A percentile compares a stretch with the other conserved stretches of the same genome.
These are phyloP conservation scores for Plasmopara viticola DNA, from an alignment of 352 stramenopile genomes.

Conservation along the genomic window DNA sequence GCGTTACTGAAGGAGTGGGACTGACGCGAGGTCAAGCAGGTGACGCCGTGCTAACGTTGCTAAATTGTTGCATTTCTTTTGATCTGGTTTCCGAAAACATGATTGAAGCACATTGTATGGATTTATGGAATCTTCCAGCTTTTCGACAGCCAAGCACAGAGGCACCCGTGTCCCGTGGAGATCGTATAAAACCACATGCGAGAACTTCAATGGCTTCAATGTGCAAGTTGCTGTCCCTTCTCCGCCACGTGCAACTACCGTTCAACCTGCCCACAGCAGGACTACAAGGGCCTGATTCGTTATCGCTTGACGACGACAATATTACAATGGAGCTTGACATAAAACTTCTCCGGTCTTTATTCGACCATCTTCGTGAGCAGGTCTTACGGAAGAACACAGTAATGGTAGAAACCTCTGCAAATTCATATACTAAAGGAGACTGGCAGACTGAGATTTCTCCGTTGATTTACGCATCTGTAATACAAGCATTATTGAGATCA, in stretches of 20 bases:
- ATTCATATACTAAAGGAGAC: slow-evolving; percentile 26
- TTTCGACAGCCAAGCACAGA: slow-evolving; percentile 29
- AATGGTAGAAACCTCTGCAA: slow-evolving; percentile 7
- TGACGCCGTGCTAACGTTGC: slow-evolving; percentile 42
- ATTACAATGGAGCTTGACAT: slow-evolving; percentile 12
- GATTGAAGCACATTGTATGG: slow-evolving; percentile 25
- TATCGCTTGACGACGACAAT: slow-evolving; percentile 7
- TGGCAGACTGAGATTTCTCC: slow-evolving; percentile 31
- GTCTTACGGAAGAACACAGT: slow-evolving; percentile 18
- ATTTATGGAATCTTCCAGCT: slow-evolving; percentile 43
- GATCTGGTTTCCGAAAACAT: slow-evolving; percentile 28
- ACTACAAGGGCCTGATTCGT: slow-evolving; percentile 3
- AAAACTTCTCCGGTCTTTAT: slow-evolving; percentile 29
- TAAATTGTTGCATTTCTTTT: slow-evolving; percentile 43
- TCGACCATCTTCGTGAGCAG: slow-evolving; percentile 32
- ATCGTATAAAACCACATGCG: slow-evolving; percentile 22
- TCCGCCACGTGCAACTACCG: slow-evolving; percentile 26
- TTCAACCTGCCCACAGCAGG: background rate
- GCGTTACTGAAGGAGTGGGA: slow-evolving; percentile 37
- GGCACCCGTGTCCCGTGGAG: slow-evolving; percentile 17
- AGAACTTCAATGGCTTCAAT: slow-evolving; percentile 31
- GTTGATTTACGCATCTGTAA: slow-evolving; percentile 28
- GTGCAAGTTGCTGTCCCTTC: slow-evolving; percentile 25
- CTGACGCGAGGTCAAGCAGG: slow-evolving; percentile 38
- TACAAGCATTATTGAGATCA: slow-evolving; percentile 32